phyloP scores from a whole-genome alignment of 2,329 filamentous ascomycete species.

The Aureobasidium sp. region DNA sequence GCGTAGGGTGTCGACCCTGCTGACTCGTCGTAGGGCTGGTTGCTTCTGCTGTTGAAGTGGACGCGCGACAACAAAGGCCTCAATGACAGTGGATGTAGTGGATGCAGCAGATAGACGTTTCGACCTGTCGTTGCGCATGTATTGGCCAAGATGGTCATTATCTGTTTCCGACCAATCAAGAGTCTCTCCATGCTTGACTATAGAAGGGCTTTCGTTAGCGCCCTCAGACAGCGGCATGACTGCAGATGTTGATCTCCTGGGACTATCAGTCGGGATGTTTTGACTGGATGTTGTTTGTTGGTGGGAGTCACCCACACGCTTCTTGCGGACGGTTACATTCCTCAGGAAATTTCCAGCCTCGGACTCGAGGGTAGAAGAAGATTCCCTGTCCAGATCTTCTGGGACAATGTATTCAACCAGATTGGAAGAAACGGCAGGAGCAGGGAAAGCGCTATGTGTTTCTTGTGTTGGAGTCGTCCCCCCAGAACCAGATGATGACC shows the following conservation, averaged over 20 bases:
- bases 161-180: conserved; percentile 43
- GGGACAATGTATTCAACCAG: neutral
- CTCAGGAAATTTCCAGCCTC: conserved; percentile 24
- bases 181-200: conserved; percentile 25
- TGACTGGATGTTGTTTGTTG: neutral
- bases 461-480: conserved; percentile 11
- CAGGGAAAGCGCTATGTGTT: neutral
- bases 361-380: neutral
- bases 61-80: conserved; percentile 49
- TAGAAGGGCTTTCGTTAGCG: conserved; percentile 28
- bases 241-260: neutral
- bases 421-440: neutral
- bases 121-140: conserved; percentile 27
- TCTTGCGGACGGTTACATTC: conserved; percentile 36
- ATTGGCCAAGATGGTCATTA: conserved; percentile 24
- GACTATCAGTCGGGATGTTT: neutral
- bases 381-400: neutral
- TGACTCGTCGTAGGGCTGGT: conserved; percentile 45
- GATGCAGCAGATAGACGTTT: conserved; percentile 46
- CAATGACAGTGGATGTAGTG: conserved; percentile 47
- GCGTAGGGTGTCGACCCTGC: conserved; percentile 46
- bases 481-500: neutral
- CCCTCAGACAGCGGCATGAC: neutral
- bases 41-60: conserved; percentile 37
- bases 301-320: conserved; percentile 21